Evolutionary conservation across 352 stramenopile genomes (phyloP), one percentile per base, ranked within the genome.

Genomic region (Pythium aristosporum): DNA sequence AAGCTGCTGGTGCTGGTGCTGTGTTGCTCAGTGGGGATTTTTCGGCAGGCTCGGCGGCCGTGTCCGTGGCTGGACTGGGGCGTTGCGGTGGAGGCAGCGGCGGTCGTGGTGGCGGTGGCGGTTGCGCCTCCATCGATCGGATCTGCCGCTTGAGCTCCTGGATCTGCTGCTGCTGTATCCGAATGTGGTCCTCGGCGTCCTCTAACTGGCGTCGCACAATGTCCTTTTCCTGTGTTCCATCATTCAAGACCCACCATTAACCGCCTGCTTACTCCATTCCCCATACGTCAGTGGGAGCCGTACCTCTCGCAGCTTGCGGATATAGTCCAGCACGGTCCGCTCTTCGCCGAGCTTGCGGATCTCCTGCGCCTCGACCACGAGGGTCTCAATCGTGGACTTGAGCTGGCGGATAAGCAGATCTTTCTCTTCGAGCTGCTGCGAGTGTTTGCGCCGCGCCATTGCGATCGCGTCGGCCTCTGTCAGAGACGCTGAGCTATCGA

Each of bases 401-500:
- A 96, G 72, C 57, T 96, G 85, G 15, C 74, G 77, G 21, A 94
- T 86, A 7, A 96, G 63, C 54, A 92, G 39, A 64, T 96, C 80
- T 49, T 94, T 94, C 59, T 96, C 87, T 69, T 96, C 87, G 7
- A 96, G 64, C 47, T 92, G 78, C 62, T 89, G 60, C 60, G 72
- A 60, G 42, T 67, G 62, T 39, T 74, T 74, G 34, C 56, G 49
- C 18, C 56, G 30, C 37, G 69, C n/a, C 2, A 41, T 34, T 5
- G n/a, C 52, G 2, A 75, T 18, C 34, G 23, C 57, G 21, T 55
- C 28, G 25, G 8, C 36, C n/a, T 51, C 57, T 9, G 11, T 30
- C 5, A n/a, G 9, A 23, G 16, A 32, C 25, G 30, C 18, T 46
- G 42, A 16, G 20, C 42, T 59, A 3, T 48, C 23, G 5, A 18